Conservation (phyloP, 192 early-diverging fungal genomes). For the Mortierella claussenii region DNA sequence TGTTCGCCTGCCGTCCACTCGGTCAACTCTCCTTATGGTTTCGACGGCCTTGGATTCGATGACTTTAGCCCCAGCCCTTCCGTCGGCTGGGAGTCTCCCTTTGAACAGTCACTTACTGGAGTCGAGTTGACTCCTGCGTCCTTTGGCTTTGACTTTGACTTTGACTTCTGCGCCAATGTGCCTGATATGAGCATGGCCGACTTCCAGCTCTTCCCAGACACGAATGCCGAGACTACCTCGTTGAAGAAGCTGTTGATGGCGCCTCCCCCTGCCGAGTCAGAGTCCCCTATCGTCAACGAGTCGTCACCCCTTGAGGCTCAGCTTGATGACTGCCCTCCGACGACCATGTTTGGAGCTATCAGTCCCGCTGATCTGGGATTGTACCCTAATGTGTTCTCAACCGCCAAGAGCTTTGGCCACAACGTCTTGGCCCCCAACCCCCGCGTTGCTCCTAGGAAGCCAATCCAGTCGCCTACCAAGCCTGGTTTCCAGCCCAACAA, state of each 20-base stretch:
- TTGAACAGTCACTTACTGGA: slow-evolving; percentile 12
- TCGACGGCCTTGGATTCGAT: slow-evolving; percentile 26
- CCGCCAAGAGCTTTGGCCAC: slow-evolving; percentile 34
- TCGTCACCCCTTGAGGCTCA: slow-evolving; percentile 16
- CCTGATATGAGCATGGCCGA: slow-evolving; percentile 10
- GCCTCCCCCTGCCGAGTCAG: not conserved
- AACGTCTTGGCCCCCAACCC: slow-evolving; percentile 18
- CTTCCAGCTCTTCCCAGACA: slow-evolving; percentile 39
- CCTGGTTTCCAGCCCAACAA: slow-evolving; percentile 37
- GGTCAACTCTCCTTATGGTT: slow-evolving; percentile 23
- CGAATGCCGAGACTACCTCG: slow-evolving; percentile 15
- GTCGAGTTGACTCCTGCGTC: not conserved
- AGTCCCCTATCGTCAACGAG: not conserved
- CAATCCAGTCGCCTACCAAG: slow-evolving; percentile 46
- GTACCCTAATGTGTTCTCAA: slow-evolving; percentile 13
- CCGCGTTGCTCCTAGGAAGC: slow-evolving; percentile 40
- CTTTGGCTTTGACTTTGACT: slow-evolving; percentile 32
- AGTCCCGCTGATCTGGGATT: slow-evolving; percentile 5
- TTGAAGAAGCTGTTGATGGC: slow-evolving; percentile 15
- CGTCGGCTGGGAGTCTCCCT: slow-evolving; percentile 9
- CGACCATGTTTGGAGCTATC: not conserved
- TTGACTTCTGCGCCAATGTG: slow-evolving; percentile 1
- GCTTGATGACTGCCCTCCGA: not conserved
- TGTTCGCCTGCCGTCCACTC: slow-evolving; percentile 25
- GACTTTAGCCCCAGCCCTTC: slow-evolving; percentile 32